These are phyloP conservation scores for Nymphaea thermarum DNA, from an alignment of 164 flowering plant genomes.

Conservation along the genomic window DNA sequence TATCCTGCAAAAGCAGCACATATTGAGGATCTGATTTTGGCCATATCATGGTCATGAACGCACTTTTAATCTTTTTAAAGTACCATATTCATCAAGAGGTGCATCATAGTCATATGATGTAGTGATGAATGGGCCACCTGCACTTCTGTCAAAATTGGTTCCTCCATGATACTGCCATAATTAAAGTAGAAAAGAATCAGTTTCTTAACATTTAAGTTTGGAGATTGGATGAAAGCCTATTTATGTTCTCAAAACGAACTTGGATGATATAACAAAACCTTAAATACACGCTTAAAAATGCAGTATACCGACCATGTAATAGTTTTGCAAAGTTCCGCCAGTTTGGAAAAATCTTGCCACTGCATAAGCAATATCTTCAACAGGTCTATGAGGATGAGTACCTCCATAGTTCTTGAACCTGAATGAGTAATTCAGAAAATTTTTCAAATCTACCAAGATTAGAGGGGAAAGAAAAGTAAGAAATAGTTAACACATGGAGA, in stretches of 20 bases:
- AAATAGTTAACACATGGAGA: no score
- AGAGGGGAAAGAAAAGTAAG: no score
- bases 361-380: conserved; percentile 31
- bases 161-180: conserved; percentile 24
- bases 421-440: no score
- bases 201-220: no score
- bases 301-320: conserved; percentile 26
- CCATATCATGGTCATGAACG: no score
- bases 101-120: conserved; percentile 40
- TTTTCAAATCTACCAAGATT: no score
- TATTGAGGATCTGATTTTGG: no score
- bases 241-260: no score
- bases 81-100: conserved; percentile 37
- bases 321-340: conserved; percentile 30
- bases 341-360: conserved; percentile 26
- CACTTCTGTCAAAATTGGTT: conserved; percentile 29
- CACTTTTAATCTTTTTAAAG: not conserved
- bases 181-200: no score
- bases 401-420: conserved; percentile 24
- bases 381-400: conserved; percentile 19
- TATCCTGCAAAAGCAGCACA: not conserved
- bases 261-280: no score
- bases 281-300: no score
- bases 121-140: conserved; percentile 35
- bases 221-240: no score